phyloP scores from a whole-genome alignment of 345 rosid genomes.

The Geranium brycei region DNA sequence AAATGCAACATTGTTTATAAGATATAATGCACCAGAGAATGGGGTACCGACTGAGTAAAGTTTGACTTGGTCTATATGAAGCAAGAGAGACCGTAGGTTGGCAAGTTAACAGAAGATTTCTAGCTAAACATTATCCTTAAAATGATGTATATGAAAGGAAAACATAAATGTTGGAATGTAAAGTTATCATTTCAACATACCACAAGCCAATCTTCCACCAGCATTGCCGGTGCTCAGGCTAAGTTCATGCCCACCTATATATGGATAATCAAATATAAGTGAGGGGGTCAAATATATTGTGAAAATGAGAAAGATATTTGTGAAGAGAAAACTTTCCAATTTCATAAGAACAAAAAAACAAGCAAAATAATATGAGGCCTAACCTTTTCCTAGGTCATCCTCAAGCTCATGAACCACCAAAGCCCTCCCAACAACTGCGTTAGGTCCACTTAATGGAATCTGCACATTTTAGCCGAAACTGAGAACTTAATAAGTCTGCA shows the following conservation, averaged over 20 bases:
- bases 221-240: conserved; percentile 93
- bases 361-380: conserved; percentile 2
- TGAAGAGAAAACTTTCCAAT: neutral
- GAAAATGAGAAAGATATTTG: neutral
- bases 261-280: conserved; percentile 13
- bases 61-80: neutral
- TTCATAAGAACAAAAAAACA: neutral
- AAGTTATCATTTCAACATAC: conserved; percentile 28
- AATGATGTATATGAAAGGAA: neutral
- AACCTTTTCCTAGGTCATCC: conserved; percentile 97
- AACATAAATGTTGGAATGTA: neutral
- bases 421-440: conserved; percentile 81
- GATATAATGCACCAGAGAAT: neutral
- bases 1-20: too few species aligned
- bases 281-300: conserved; percentile 5
- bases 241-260: conserved; percentile 90
- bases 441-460: conserved; percentile 76
- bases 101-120: neutral
- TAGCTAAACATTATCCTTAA: neutral
- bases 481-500: neutral
- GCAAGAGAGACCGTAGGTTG: too few species aligned
- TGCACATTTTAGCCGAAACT: conserved; percentile 18
- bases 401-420: conserved; percentile 89
- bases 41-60: conserved; percentile 1
- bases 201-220: conserved; percentile 98